Percentiles rank a stretch among this genome's conserved stretches.
phyloP scores from a whole-genome alignment of 2,329 filamentous ascomycete genomes.

The Trichoderma sp. region DNA sequence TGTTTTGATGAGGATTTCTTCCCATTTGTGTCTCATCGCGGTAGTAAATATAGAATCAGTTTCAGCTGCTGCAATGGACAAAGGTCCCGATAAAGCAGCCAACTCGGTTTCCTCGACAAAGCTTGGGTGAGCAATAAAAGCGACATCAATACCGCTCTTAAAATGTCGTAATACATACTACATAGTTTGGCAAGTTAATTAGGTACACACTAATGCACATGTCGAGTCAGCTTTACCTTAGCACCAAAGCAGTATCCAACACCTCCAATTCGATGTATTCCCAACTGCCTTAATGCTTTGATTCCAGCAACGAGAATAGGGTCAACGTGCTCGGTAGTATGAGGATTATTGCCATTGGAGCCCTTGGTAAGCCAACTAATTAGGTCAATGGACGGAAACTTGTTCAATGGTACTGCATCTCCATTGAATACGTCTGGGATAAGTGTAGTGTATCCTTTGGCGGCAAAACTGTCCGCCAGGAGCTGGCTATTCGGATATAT shows the following conservation, averaged over 20 bases:
- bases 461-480: constrained; percentile 33
- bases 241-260: neutral
- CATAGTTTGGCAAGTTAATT: neutral
- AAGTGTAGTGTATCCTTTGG: constrained; percentile 28
- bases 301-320: neutral
- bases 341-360: neutral
- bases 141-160: neutral
- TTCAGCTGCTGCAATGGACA: neutral
- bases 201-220: neutral
- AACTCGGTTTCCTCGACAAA: neutral
- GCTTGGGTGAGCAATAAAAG: neutral
- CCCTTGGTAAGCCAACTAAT: constrained; percentile 8
- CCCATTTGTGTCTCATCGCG: neutral
- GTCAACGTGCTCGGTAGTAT: neutral
- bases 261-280: neutral
- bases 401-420: constrained; percentile 46
- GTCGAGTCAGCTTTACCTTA: neutral
- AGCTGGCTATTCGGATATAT: constrained; percentile 39
- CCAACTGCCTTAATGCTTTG: neutral
- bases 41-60: neutral
- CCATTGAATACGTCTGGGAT: constrained; percentile 29
- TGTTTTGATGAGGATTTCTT: neutral
- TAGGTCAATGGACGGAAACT: constrained; percentile 24
- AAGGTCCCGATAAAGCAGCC: neutral
- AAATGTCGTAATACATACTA: neutral